Evolutionary conservation across 305 asterid genomes (phyloP).

Genomic region (Petunia hybrid): DNA sequence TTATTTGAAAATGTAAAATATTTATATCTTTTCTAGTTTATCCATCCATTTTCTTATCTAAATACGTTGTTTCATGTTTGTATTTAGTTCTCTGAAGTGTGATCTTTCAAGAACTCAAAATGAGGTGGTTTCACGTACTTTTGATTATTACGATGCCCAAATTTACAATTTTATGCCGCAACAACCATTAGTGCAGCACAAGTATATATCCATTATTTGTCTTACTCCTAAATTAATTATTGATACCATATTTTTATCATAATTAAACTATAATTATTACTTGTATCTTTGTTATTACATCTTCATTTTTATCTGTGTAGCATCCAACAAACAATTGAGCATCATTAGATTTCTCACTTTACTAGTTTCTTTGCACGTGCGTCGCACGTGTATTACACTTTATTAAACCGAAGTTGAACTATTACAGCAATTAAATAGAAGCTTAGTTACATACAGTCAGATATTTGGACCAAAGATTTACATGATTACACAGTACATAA

Average conservation of each 20-base stretch:
- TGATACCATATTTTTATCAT: no score
- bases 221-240: no score
- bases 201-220: background rate
- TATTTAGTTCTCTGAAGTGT: background rate
- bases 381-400: no score
- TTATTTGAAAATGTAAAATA: background rate
- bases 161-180: background rate
- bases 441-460: constrained; percentile 17
- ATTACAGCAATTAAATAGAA: background rate
- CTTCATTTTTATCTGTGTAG: no score
- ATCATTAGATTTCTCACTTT: no score
- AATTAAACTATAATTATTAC: no score
- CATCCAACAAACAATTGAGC: no score
- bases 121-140: background rate
- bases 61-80: background rate
- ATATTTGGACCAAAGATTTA: background rate
- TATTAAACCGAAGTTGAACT: no score
- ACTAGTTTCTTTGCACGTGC: no score
- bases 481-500: background rate
- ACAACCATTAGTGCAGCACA: background rate
- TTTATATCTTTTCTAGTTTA: background rate
- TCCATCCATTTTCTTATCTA: background rate
- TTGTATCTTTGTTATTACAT: no score
- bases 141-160: background rate
- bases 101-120: background rate